A percentile compares a stretch with the other conserved stretches of the same genome.
Conservation (phyloP, 2,329 filamentous ascomycete genomes). For the Monilinia fructigena region DNA sequence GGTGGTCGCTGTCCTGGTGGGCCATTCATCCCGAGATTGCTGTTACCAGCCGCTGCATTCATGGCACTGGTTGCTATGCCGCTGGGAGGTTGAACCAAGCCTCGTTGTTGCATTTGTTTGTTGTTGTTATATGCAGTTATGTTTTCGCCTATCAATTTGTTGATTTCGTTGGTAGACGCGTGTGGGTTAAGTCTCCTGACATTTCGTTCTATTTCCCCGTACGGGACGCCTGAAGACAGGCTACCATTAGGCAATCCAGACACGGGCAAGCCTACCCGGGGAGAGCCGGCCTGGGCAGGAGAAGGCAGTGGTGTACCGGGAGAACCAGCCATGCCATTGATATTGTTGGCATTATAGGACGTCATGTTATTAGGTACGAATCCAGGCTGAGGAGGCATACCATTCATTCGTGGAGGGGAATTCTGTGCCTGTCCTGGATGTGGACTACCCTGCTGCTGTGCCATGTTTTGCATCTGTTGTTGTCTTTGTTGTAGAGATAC, state of each 20-base stretch:
- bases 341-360: conserved; percentile 48
- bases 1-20: conserved; percentile 23
- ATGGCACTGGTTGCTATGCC: conserved; percentile 51
- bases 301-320: conserved; percentile 32
- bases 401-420: conserved; percentile 43
- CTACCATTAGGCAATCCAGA: conserved; percentile 21
- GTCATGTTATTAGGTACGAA: conserved; percentile 48
- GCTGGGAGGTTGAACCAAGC: conserved; percentile 40
- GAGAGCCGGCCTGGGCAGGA: conserved; percentile 36
- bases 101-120: conserved; percentile 38
- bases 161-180: conserved; percentile 17
- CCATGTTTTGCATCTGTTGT: conserved; percentile 30
- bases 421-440: conserved; percentile 38
- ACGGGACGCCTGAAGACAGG: conserved; percentile 11
- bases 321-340: conserved; percentile 49
- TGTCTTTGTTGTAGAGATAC: conserved; percentile 48
- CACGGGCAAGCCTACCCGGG: conserved; percentile 34
- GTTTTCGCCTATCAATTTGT: conserved; percentile 41
- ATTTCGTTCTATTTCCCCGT: conserved; percentile 14
- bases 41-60: conserved; percentile 49
- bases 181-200: conserved; percentile 14
- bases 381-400: conserved; percentile 34
- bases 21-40: conserved; percentile 23
- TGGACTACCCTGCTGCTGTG: conserved; percentile 35
- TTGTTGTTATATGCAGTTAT: conserved; percentile 19